phyloP scores from a whole-genome alignment of 768 basidiomycete genomes.

The Pholiota molesta region DNA sequence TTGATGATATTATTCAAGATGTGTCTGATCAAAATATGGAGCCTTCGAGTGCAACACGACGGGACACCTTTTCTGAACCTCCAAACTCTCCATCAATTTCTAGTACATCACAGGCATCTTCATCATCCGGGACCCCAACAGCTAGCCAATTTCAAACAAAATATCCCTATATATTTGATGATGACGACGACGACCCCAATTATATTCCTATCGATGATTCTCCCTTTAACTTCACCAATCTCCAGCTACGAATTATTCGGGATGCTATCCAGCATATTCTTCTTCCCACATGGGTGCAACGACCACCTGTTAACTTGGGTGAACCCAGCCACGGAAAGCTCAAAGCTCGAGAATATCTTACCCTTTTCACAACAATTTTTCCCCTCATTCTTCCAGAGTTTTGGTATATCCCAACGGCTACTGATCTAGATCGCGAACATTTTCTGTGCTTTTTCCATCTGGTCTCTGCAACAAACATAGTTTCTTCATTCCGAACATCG shows the following conservation, averaged over 20 bases:
- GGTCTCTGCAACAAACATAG: slow-evolving; percentile 29
- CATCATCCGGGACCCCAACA: background rate
- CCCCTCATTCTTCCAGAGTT: slow-evolving; percentile 33
- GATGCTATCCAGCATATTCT: background rate
- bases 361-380: slow-evolving; percentile 29
- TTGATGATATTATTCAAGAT: background rate
- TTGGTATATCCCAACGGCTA: slow-evolving; percentile 20
- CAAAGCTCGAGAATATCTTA: slow-evolving; percentile 32
- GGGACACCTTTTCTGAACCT: background rate
- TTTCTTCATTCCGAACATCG: slow-evolving; percentile 25
- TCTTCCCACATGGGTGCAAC: slow-evolving; percentile 23
- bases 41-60: background rate
- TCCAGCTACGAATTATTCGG: slow-evolving; percentile 8
- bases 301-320: slow-evolving; percentile 34
- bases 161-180: background rate
- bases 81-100: background rate
- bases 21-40: background rate
- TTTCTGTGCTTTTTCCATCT: slow-evolving; percentile 25
- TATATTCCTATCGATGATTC: slow-evolving; percentile 4
- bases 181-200: slow-evolving; percentile 5
- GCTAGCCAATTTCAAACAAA: background rate
- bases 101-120: background rate
- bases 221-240: slow-evolving; percentile 16
- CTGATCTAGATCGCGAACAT: background rate
- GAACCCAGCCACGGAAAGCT: slow-evolving; percentile 35